phyloP scores from a whole-genome alignment of 345 rosid genomes.

The Euphorbia tirucalli region DNA sequence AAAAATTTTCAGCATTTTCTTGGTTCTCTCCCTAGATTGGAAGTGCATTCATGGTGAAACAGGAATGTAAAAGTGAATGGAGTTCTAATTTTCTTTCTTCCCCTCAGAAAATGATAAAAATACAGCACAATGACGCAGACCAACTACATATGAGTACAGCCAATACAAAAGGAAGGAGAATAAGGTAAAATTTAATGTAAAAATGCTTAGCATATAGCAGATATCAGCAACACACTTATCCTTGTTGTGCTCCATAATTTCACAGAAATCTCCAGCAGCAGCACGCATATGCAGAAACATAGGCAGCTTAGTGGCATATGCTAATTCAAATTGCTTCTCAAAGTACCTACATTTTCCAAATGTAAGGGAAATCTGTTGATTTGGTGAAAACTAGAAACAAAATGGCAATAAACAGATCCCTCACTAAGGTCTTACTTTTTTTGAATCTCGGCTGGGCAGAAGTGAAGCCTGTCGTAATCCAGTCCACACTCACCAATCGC shows the following conservation, averaged over 20 bases:
- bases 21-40: neutral
- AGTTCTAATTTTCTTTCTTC: neutral
- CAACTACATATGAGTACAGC: too few relatives aligned
- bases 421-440: constrained; percentile 58
- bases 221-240: constrained; percentile 44
- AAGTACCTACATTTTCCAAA: constrained; percentile 54
- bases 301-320: constrained; percentile 79
- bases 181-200: neutral
- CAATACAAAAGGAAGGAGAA: neutral
- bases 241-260: constrained; percentile 65
- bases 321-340: constrained; percentile 96
- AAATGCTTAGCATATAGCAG: neutral
- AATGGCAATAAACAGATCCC: constrained; percentile 4
- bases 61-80: neutral
- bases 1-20: neutral
- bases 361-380: neutral
- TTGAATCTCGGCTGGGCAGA: constrained; percentile 74
- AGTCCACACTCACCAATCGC: constrained; percentile 97
- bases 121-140: too few relatives aligned
- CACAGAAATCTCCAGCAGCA: constrained; percentile 84
- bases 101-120: neutral
- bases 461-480: constrained; percentile 97
- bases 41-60: too few relatives aligned
- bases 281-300: constrained; percentile 99
- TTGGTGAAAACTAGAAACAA: constrained; percentile 6